Evolutionary conservation across 2,329 filamentous ascomycete species (phyloP), one percentile per base, ranked within the genome.

Genomic region (Colletotrichum sojae): DNA sequence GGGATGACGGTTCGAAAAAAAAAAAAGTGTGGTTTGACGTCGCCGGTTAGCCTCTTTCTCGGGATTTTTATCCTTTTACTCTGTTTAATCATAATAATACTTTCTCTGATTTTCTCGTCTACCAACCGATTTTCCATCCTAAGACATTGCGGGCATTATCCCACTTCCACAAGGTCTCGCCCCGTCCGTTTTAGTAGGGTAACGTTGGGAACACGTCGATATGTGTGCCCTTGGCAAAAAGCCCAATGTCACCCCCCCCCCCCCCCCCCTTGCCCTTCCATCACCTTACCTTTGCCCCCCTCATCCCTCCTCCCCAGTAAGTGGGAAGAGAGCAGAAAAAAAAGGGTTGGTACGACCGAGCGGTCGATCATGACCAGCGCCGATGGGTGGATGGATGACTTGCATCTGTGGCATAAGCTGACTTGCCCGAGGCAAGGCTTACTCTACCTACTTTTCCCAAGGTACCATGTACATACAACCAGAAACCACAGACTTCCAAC

Each of bases 371-470:
- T 45, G 48, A n/a, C 57, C 57, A 54, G 36, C 10, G 36, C 48
- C 43, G 43, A 36, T 46, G 52, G 16, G 16, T 25, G 27, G 57
- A 12, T 55, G 55, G 56, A 69, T 69, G 67, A 67, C 62, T 69
- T 67, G 63, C 63, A 67, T 69, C 22, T 53, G 43, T 53, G 20
- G 53, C 65, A 68, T 68, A 59, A 65, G 65, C 65, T 59, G 65
- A 65, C 65, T 68, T 63, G 59, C 43, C 25, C 58, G 40, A 43
- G 10, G 40, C 22, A 20, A 51, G 27, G 15, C 45, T 22, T n/a
- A 48, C 45, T 25, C 6, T 48, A 48, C 45, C 55, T 8, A 15
- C 8, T 9, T 31, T 31, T 10, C 27, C 27, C 5, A 31, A 31
- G 27, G 31, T 36, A 36, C 31, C 31, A 10, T 36, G 31, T 36